These are phyloP conservation scores for Corylus avellana DNA, from an alignment of 306 rosid genomes.

Conservation along the genomic window DNA sequence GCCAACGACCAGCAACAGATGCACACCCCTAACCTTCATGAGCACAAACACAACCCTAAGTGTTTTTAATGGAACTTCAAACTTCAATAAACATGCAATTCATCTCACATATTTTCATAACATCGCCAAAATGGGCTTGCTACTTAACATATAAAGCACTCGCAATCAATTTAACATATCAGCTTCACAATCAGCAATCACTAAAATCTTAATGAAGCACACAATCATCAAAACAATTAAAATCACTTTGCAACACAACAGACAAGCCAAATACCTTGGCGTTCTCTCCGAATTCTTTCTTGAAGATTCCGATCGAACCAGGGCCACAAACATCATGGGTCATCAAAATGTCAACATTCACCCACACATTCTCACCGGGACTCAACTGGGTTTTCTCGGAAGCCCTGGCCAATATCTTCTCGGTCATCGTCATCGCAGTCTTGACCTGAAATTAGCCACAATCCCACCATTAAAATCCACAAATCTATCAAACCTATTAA, in stretches of 20 bases:
- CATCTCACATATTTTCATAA: neutral
- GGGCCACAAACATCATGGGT: constrained; percentile 97
- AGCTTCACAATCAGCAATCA: constrained; percentile 3
- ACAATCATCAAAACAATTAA: neutral
- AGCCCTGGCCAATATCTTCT: constrained; percentile 85
- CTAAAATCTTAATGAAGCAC: neutral
- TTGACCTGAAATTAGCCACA: constrained; percentile 56
- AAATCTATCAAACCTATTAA: neutral
- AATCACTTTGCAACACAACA: neutral
- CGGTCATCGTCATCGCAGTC: constrained; percentile 92
- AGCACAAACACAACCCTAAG: neutral
- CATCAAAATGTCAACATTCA: constrained; percentile 82
- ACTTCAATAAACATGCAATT: neutral
- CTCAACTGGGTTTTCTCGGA: constrained; percentile 65
- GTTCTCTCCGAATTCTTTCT: constrained; percentile 86
- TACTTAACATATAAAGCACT: neutral
- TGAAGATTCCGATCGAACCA: constrained; percentile 89
- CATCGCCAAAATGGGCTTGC: neutral
- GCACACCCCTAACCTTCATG: neutral
- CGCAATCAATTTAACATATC: neutral
- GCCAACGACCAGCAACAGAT: too few species aligned
- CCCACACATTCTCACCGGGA: constrained; percentile 94
- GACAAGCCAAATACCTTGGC: constrained; percentile 61
- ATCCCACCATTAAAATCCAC: constrained; percentile 10
- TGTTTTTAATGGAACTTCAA: neutral